These are phyloP conservation scores for Yamadazyma akitaensis DNA, from an alignment of 805 yeast species.

Conservation along the genomic window DNA sequence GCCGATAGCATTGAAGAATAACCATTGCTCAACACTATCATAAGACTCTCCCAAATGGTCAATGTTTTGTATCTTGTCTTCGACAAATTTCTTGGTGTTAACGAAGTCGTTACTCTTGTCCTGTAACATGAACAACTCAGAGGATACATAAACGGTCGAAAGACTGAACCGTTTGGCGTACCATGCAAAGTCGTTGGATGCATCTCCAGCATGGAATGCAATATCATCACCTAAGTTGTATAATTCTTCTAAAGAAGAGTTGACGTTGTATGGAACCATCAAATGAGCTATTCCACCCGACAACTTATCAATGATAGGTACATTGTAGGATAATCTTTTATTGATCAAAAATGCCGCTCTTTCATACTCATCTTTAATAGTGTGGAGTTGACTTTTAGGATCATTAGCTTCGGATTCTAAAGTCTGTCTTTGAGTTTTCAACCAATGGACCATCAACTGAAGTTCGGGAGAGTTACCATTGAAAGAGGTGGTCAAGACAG, in stretches of 20 bases:
- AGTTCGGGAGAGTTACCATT: conserved; percentile 51
- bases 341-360: conserved; percentile 44
- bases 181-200: conserved; percentile 84
- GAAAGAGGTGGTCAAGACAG: conserved; percentile 34
- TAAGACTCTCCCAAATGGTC: conserved; percentile 58
- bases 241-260: conserved; percentile 60
- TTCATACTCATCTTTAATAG: conserved; percentile 35
- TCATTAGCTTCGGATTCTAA: conserved; percentile 22
- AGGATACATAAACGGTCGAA: conserved; percentile 64
- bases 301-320: conserved; percentile 42
- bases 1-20: conserved; percentile 62
- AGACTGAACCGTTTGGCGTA: conserved; percentile 79
- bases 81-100: conserved; percentile 64
- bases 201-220: conserved; percentile 74
- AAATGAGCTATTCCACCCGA: conserved; percentile 57
- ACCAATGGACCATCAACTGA: conserved; percentile 51
- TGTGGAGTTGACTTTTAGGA: conserved; percentile 22
- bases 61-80: conserved; percentile 52
- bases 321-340: conserved; percentile 51
- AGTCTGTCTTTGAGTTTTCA: conserved; percentile 42
- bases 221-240: conserved; percentile 80
- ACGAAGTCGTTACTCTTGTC: conserved; percentile 57
- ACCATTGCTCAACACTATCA: conserved; percentile 71
- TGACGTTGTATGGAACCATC: conserved; percentile 60
- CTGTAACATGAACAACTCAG: conserved; percentile 77